These are phyloP conservation scores for Alternaria atra DNA, from an alignment of 2,329 filamentous ascomycete genomes.

Conservation along the genomic window DNA sequence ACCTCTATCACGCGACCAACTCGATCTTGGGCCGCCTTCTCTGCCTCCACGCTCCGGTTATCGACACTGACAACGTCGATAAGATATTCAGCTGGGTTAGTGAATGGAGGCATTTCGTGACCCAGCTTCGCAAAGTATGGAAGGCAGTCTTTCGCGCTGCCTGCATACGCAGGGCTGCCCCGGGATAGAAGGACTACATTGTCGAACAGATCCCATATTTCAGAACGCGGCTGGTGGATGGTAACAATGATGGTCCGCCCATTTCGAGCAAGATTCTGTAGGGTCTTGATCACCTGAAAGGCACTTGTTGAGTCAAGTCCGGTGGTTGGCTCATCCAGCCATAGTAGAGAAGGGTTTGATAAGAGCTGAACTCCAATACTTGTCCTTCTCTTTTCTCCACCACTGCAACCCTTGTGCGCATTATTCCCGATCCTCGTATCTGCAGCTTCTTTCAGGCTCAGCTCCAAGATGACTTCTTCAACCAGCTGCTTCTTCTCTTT, in stretches of 20 bases:
- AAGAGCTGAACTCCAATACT: constrained; percentile 81
- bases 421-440: constrained; percentile 76
- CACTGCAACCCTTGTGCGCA: constrained; percentile 77
- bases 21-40: constrained; percentile 66
- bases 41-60: constrained; percentile 72
- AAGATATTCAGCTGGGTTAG: constrained; percentile 80
- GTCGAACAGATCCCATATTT: constrained; percentile 82
- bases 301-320: constrained; percentile 80
- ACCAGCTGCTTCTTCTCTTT: constrained; percentile 71
- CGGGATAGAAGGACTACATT: constrained; percentile 73
- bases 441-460: constrained; percentile 80
- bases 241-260: constrained; percentile 77
- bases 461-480: constrained; percentile 78
- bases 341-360: constrained; percentile 80
- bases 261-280: constrained; percentile 73
- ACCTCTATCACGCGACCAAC: constrained; percentile 68
- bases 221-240: constrained; percentile 79
- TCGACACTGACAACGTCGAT: constrained; percentile 80
- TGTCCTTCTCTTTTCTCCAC: constrained; percentile 78
- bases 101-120: constrained; percentile 72
- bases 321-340: constrained; percentile 82
- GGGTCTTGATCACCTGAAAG: constrained; percentile 74
- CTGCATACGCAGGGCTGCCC: constrained; percentile 75
- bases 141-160: constrained; percentile 65
- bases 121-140: constrained; percentile 71